Percentiles rank a stretch among this genome's conserved stretches.
Conservation (phyloP, 371 early-diverging fungal species). For the Polyrhizophydium stewartii region DNA sequence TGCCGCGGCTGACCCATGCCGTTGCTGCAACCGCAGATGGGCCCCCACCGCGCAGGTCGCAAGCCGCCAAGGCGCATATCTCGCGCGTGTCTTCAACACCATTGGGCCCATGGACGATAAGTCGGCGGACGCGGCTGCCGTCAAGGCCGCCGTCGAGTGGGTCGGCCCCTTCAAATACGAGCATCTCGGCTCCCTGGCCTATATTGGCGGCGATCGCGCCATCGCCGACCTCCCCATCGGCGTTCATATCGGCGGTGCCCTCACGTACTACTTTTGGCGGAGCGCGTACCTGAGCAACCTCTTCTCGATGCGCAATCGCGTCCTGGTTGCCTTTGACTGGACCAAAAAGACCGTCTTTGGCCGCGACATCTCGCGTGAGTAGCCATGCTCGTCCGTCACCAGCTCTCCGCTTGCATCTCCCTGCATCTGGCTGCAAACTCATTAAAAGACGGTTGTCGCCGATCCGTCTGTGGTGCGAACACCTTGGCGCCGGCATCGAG, state of each 20-base stretch:
- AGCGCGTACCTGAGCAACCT: conserved; percentile 48
- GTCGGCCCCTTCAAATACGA: conserved; percentile 67
- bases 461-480: too few relatives aligned
- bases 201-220: conserved; percentile 86
- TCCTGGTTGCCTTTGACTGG: conserved; percentile 86
- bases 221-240: conserved; percentile 77
- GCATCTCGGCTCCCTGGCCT: conserved; percentile 80
- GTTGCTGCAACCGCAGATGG: conserved; percentile 22
- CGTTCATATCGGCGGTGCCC: conserved; percentile 32
- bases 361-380: conserved; percentile 86
- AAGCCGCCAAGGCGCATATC: conserved; percentile 82
- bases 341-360: conserved; percentile 79
- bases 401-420: too few relatives aligned
- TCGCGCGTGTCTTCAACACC: conserved; percentile 61
- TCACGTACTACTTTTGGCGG: conserved; percentile 44
- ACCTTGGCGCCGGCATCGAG: too few relatives aligned
- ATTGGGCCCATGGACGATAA: conserved; percentile 10
- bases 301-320: conserved; percentile 76
- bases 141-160: conserved; percentile 28
- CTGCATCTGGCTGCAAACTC: too few relatives aligned
- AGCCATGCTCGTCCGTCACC: conserved; percentile 9
- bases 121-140: conserved; percentile 32
- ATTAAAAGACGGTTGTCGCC: too few relatives aligned
- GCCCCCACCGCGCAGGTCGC: conserved; percentile 95
- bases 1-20: background rate